phyloP scores from a whole-genome alignment of 306 rosid genomes.

The Citrullus amarus region DNA sequence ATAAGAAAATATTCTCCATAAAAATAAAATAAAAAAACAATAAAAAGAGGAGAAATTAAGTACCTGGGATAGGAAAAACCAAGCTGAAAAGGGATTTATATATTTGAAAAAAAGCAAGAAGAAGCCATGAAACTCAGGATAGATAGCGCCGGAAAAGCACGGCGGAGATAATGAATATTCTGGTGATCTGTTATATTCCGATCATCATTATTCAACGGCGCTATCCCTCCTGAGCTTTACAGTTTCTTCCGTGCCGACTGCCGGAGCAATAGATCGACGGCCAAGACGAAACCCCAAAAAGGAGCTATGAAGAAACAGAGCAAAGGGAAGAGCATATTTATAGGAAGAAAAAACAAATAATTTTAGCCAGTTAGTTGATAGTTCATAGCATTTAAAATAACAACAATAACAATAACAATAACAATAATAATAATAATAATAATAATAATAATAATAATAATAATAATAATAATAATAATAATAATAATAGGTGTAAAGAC shows the following conservation, averaged over 20 bases:
- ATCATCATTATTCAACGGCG: background rate
- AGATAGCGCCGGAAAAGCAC: constrained; percentile 10
- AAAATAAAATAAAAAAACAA: no score
- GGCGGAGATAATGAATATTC: background rate
- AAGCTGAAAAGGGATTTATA: background rate
- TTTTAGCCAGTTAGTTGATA: background rate
- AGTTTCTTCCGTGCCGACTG: background rate
- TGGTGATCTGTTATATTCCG: background rate
- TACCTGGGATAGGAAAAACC: background rate
- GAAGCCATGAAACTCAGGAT: constrained; percentile 20
- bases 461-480: background rate
- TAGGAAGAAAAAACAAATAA: background rate
- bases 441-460: background rate
- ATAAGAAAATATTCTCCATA: no score
- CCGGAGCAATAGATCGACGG: background rate
- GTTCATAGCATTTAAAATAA: background rate
- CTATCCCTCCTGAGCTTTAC: constrained; percentile 22
- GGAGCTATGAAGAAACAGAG: background rate
- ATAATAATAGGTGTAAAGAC: background rate
- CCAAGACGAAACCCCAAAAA: background rate
- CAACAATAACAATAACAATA: no score
- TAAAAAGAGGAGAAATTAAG: background rate
- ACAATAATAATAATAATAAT: background rate
- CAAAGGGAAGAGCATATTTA: background rate
- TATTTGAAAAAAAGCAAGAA: constrained; percentile 1